Evolutionary conservation across 2,329 filamentous ascomycete species (phyloP), one percentile per base, ranked within the genome.

Genomic region (Elsinoe perseae): DNA sequence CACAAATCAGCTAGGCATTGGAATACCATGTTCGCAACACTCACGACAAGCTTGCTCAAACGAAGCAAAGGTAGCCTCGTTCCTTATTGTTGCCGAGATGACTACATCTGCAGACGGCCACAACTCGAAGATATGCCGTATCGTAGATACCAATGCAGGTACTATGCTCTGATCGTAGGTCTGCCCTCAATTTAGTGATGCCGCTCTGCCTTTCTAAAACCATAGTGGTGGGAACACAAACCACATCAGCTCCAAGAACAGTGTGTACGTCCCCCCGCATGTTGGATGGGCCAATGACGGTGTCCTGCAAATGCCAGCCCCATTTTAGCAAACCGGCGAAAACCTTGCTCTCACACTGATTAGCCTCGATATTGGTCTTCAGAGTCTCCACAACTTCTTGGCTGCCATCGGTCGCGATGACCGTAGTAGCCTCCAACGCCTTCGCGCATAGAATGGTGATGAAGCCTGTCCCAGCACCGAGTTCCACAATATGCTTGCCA

Each of bases 381-480:
- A 91, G 73, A 32, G 80, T 79, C 63, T 83, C 80, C 50, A 89
- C 80, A 1, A 91, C 85, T 54, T 84, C 81, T 62, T 84, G 81
- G 12, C 86, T 86, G 2, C 87, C 87, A 65, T 93, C 88, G 0
- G 87, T 88, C 2, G 84, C 82, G 4, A 86, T 75, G 20, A 86
- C 80, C 53, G 81, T 78, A 0, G 70, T 66, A 0, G 84, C 77
- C 4, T 69, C 74, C 0, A 92, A 75, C 64, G 83, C 73, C 62
- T 84, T 86, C n/a, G 83, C 80, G 60, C 86, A 89, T 0, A 91
- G 72, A 10, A 91, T 81, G 0, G 86, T 85, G 1, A 90, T 70
- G 65, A 89, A 86, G 0, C 87, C 87, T 1, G 88, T 91, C 1
- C 87, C 87, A 1, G 86, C 81, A 2, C 87, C 87, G 1, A 92